Base-by-base conservation (phyloP, 2,329 filamentous ascomycete species). In the Pseudogymnoascus sp. region DNA sequence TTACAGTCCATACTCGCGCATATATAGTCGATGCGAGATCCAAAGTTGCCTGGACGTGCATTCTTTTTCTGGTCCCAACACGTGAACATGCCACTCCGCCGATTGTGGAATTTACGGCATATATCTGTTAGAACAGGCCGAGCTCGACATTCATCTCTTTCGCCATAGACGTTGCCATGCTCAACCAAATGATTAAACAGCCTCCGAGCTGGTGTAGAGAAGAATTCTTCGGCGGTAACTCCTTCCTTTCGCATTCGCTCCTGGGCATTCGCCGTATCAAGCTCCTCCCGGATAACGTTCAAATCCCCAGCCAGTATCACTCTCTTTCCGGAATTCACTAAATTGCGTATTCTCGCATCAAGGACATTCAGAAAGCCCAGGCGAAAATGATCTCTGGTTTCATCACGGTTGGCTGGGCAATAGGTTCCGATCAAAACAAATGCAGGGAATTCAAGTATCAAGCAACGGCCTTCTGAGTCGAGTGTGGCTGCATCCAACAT, bases 31-130 rank as follows among this genome's bases (percentile, higher is more conserved):
- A 97, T 97, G 37, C 95, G 85, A 62, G 90, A 89, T 5, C 95
- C 95, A 74, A 89, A 96, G 73, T 97, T 97, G 2, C 90, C 92
- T 2, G 93, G 93, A n/a, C 95, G 83, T n/a, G 91, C 90, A 75
- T 97, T 97, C 72, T 92, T 89, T 73, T 90, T 93, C 60, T 91
- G 93, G 67, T 97, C 92, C 93, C 93, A 97, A 74, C 93, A 96
- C 0, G 95, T 97, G 74, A 91, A 97, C 95, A 99, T 97, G 65
- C 91, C 91, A 66, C 81, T 80, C 40, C 95, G 83, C n/a, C 79
- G 77, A 0, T 90, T 89, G 71, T 97, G 89, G 71, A 93, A 96
- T 25, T 83, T 84, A 59, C 95, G 84, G 69, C 90, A 93, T 16
- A 96, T 79, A 76, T 99, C 95, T 83, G 89, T 90, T 42, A 97